Percentiles rank a stretch among this genome's conserved stretches.
Evolutionary conservation across 2,329 filamentous ascomycete genomes (phyloP).

Genomic region (Arthrobotrys iridis): DNA sequence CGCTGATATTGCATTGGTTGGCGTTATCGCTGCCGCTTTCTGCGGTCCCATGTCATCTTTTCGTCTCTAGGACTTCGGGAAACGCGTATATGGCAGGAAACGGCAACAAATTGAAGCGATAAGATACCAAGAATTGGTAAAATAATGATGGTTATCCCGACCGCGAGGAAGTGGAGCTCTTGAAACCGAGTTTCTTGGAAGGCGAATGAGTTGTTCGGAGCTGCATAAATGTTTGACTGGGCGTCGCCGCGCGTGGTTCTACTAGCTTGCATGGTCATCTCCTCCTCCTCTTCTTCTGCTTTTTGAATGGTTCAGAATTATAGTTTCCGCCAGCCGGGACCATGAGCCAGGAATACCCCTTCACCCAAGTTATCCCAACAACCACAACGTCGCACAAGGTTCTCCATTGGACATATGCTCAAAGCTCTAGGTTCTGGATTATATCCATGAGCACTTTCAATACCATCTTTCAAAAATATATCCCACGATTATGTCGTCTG

Average conservation of each 20-base stretch:
- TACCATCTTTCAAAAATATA: not conserved
- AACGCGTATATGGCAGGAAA: slow-evolving; percentile 31
- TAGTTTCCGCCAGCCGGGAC: slow-evolving; percentile 6
- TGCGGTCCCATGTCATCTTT: not conserved
- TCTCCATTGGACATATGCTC: slow-evolving; percentile 44
- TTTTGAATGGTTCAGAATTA: not conserved
- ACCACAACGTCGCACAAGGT: slow-evolving; percentile 47
- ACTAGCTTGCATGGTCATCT: not conserved
- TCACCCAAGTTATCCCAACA: not conserved
- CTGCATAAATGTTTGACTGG: not conserved
- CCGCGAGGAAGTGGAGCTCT: slow-evolving; percentile 16
- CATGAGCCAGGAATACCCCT: not conserved
- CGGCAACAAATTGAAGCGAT: slow-evolving; percentile 20
- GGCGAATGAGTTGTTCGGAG: slow-evolving; percentile 28
- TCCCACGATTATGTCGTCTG: not conserved
- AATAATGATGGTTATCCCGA: slow-evolving; percentile 4
- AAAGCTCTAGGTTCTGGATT: slow-evolving; percentile 35
- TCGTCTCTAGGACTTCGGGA: slow-evolving; percentile 9
- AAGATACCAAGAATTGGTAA: not conserved
- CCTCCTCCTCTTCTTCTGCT: no score
- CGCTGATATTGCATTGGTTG: slow-evolving; percentile 17
- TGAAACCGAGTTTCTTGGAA: not conserved
- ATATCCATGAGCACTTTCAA: not conserved
- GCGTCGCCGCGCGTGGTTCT: slow-evolving; percentile 28
- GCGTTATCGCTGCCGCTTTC: slow-evolving; percentile 24